Base-by-base conservation (phyloP, 345 rosid genomes). In the Anastatica hierochuntica region DNA sequence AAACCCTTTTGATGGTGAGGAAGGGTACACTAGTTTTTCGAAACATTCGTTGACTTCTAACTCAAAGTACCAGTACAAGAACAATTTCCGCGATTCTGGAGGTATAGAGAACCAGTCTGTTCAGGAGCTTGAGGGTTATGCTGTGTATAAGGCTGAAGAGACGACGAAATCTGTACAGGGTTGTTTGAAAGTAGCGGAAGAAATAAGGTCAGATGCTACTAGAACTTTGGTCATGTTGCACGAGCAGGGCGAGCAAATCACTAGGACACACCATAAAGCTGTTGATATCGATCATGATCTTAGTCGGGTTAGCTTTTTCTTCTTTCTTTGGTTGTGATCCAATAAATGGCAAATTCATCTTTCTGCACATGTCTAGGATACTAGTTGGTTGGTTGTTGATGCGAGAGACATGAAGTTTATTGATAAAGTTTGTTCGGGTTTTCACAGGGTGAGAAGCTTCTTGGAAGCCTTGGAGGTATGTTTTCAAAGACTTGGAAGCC, bases 371-470 rank as follows among this genome's bases (percentile, higher is more conserved):
- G n/a, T n/a, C n/a, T n/a, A n/a, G n/a, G n/a, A n/a, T n/a, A n/a
- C n/a, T n/a, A n/a, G n/a, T n/a, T n/a, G n/a, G n/a, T n/a, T n/a
- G n/a, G n/a, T n/a, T n/a, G n/a, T n/a, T n/a, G n/a, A n/a, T n/a
- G n/a, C n/a, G n/a, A n/a, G n/a, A n/a, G n/a, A n/a, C n/a, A n/a
- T n/a, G n/a, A n/a, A n/a, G n/a, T n/a, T n/a, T n/a, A n/a, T n/a
- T n/a, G n/a, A n/a, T n/a, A n/a, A n/a, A n/a, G n/a, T 10, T 52
- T 34, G 55, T 2, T 52, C 50, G 51, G 39, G 53, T 52, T 79
- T 69, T 27, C 76, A n/a, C n/a, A 92, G 98, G 97, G 98, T 48
- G 98, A 92, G 76, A 92, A 85, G 79, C 88, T 92, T 57, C 74
- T 92, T 60, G 95, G 95, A 49, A 88, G 79, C 66, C 95, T 92